phyloP scores from a whole-genome alignment of 2,329 filamentous ascomycete genomes.

The Paecilomyces fulvus region DNA sequence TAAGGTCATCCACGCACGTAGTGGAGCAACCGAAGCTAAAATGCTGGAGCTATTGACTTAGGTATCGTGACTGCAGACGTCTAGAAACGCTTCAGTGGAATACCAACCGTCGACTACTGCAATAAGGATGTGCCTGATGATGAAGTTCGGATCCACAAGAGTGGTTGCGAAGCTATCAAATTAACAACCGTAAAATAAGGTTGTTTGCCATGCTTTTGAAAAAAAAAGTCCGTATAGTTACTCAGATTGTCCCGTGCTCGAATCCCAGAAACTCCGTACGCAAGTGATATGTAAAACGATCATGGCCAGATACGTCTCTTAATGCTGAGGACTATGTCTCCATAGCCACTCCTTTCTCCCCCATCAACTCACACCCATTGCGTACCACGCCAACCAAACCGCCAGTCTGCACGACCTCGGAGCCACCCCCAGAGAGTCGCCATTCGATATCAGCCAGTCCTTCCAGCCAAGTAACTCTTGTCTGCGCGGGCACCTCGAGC shows the following conservation, averaged over 20 bases:
- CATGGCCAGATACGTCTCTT: background rate
- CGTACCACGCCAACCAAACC: slow-evolving; percentile 84
- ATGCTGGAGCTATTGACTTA: no score
- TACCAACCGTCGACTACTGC: no score
- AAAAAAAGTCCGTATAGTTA: background rate
- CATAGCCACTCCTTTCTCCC: slow-evolving; percentile 20
- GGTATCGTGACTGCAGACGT: no score
- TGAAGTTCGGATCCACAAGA: no score
- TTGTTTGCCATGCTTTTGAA: background rate
- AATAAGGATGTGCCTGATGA: no score
- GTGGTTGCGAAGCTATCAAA: no score
- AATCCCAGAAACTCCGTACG: background rate
- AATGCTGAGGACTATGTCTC: background rate
- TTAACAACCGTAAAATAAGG: background rate
- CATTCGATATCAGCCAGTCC: slow-evolving; percentile 91
- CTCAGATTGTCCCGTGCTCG: background rate
- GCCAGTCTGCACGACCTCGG: slow-evolving; percentile 82
- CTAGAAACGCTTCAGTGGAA: no score
- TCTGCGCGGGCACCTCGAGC: slow-evolving; percentile 76
- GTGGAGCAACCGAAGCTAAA: no score
- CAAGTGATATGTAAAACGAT: background rate
- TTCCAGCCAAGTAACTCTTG: slow-evolving; percentile 84
- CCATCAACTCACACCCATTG: slow-evolving; percentile 71
- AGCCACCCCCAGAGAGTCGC: slow-evolving; percentile 76
- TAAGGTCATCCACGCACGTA: no score